Evolutionary conservation across 805 yeast species (phyloP).

Genomic region (Cyberlindnera misumaiensis): DNA sequence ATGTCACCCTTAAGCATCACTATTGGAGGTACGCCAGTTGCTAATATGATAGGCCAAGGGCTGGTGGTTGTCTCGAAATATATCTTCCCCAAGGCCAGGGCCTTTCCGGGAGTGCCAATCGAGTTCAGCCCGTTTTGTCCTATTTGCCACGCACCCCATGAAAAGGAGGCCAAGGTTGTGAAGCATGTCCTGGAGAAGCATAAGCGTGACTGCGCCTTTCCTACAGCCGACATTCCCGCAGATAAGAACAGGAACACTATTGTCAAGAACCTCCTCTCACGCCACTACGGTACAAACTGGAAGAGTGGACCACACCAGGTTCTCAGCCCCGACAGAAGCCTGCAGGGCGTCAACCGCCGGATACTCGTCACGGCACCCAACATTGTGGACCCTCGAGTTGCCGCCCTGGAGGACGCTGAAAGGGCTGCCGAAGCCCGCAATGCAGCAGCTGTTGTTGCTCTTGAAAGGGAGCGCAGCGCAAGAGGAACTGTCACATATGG

Average conservation of each 20-base stretch:
- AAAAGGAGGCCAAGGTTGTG: not conserved
- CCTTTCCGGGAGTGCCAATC: not conserved
- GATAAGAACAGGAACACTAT: too few relatives aligned
- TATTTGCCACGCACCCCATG: not conserved
- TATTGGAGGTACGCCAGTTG: not conserved
- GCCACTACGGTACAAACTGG: too few relatives aligned
- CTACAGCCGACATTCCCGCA: too few relatives aligned
- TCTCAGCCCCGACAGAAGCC: not conserved
- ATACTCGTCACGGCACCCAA: not conserved
- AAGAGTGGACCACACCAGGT: not conserved
- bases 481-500: not conserved
- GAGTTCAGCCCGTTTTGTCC: not conserved
- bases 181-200: not conserved
- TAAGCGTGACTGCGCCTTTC: not conserved
- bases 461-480: too few relatives aligned
- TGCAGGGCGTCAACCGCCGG: not conserved
- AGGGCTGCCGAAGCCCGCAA: not conserved
- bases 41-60: not conserved
- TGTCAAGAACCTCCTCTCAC: too few relatives aligned
- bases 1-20: not conserved
- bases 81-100: not conserved
- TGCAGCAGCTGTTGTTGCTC: not conserved
- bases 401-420: not conserved
- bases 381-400: not conserved
- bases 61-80: not conserved